Evolutionary conservation across 2,329 filamentous ascomycete genomes (phyloP), one percentile per base, ranked within the genome.

Genomic region (Zymoseptoria passerinii): DNA sequence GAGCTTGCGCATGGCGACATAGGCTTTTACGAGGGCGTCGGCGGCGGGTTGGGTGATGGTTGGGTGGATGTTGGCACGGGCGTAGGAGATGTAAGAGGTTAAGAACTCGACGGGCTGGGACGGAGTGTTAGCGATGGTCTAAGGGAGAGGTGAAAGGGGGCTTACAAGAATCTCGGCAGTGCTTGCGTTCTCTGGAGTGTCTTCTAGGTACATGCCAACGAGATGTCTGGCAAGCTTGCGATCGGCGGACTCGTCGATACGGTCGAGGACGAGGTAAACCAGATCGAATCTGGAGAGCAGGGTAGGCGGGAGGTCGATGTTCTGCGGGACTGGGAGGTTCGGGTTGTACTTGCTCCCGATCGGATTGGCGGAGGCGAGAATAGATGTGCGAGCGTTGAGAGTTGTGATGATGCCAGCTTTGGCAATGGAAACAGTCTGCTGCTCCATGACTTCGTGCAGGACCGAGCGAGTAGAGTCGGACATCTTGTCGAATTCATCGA

Each of bases 321-420:
- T 99, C 69, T 97, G 92, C 2, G 94, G 94, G 13, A 99, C 94
- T 0, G 94, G 92, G 23, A 99, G 78, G 69, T 96, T 92, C 2
- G 90, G 89, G 74, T 99, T 97, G 78, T 99, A 99, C 71, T 95
- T 92, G 76, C 90, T 96, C 68, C 94, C 94, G 65, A 99, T 97
- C 1, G 94, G 94, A 72, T 99, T 99, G 74, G 94, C 94, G 9
- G 92, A 97, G 16, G 94, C 94, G 28, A 99, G 83, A 70, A 99
- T 96, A 63, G 89, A 95, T 1, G 94, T 97, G 70, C 94, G 83
- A 27, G 94, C 94, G 71, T 99, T 99, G 61, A 99, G 79, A 0
- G 94, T 99, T 1, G 87, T 89, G 68, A 89, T 90, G 71, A 90
- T 89, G 61, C 87, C 87, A 2, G 87, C 87, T 73, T 90, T 90